Percentiles rank a stretch among this genome's conserved stretches.
These are phyloP conservation scores for Neurospora intermedia DNA, from an alignment of 495 filamentous ascomycete genomes.

Conservation along the genomic window DNA sequence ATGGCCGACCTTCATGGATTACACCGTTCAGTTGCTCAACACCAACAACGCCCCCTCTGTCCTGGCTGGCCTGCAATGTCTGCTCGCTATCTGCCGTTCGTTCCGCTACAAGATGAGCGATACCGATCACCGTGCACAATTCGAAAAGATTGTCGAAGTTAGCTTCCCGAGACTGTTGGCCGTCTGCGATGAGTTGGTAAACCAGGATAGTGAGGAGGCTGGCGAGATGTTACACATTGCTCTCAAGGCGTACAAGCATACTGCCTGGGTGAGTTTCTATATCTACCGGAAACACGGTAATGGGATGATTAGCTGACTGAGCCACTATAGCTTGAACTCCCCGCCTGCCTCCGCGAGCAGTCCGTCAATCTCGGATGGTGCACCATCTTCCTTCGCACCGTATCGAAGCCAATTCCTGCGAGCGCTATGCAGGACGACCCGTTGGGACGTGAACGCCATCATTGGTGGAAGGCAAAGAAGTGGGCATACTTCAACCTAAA, in stretches of 20 bases:
- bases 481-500: slow-evolving; percentile 98
- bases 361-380: slow-evolving; percentile 88
- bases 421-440: slow-evolving; percentile 70
- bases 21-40: slow-evolving; percentile 76
- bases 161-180: slow-evolving; percentile 83
- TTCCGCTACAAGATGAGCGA: slow-evolving; percentile 77
- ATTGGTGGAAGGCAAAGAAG: slow-evolving; percentile 99
- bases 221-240: slow-evolving; percentile 93
- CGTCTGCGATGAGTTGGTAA: slow-evolving; percentile 78
- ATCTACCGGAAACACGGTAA: neutral
- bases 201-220: slow-evolving; percentile 83
- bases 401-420: slow-evolving; percentile 73
- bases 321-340: slow-evolving; percentile 65
- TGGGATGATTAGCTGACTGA: slow-evolving; percentile 22
- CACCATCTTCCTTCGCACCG: slow-evolving; percentile 79
- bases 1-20: slow-evolving; percentile 89
- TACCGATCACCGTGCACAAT: slow-evolving; percentile 67
- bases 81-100: slow-evolving; percentile 83
- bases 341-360: slow-evolving; percentile 61
- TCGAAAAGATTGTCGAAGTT: slow-evolving; percentile 86
- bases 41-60: slow-evolving; percentile 75
- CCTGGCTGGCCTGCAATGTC: slow-evolving; percentile 85
- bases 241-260: slow-evolving; percentile 94
- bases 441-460: slow-evolving; percentile 79
- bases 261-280: slow-evolving; percentile 69